phyloP scores from a whole-genome alignment of 2,329 filamentous ascomycete genomes.

The Phialemoniopsis sp. region DNA sequence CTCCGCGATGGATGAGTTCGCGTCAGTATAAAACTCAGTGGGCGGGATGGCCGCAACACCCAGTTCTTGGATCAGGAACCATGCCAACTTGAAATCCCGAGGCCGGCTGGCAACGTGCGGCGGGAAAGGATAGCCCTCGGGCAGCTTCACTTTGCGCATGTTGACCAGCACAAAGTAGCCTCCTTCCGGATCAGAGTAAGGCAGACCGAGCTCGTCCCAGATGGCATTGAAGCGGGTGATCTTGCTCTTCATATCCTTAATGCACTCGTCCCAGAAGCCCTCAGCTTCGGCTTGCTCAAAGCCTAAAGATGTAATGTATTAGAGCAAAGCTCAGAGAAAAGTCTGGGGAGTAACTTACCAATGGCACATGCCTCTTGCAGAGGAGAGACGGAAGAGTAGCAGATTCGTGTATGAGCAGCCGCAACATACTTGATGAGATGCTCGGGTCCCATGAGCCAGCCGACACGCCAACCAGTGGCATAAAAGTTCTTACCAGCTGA shows the following conservation, averaged over 20 bases:
- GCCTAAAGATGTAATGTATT: constrained; percentile 27
- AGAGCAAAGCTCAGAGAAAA: not conserved
- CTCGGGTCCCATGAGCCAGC: constrained; percentile 87
- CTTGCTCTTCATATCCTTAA: constrained; percentile 85
- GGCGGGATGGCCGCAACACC: constrained; percentile 95
- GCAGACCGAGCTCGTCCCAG: constrained; percentile 70
- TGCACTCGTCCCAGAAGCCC: constrained; percentile 83
- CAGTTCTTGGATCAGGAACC: constrained; percentile 96
- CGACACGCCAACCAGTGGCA: constrained; percentile 92
- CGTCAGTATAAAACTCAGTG: constrained; percentile 91
- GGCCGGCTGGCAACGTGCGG: constrained; percentile 81
- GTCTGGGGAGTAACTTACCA: constrained; percentile 30
- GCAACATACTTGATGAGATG: constrained; percentile 88
- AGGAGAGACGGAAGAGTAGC: constrained; percentile 89
- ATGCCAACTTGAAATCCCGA: constrained; percentile 89
- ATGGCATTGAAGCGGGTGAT: constrained; percentile 82
- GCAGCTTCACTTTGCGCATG: constrained; percentile 81
- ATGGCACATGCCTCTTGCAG: constrained; percentile 92
- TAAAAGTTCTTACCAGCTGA: constrained; percentile 99
- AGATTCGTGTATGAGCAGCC: constrained; percentile 92
- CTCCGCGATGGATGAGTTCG: constrained; percentile 79
- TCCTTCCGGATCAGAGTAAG: constrained; percentile 89
- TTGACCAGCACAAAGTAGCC: constrained; percentile 98
- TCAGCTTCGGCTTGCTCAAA: constrained; percentile 85
- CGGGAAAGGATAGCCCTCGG: constrained; percentile 82